Base-by-base conservation (phyloP, 73 alveolate genomes). In the Durusdinium trenchii region DNA sequence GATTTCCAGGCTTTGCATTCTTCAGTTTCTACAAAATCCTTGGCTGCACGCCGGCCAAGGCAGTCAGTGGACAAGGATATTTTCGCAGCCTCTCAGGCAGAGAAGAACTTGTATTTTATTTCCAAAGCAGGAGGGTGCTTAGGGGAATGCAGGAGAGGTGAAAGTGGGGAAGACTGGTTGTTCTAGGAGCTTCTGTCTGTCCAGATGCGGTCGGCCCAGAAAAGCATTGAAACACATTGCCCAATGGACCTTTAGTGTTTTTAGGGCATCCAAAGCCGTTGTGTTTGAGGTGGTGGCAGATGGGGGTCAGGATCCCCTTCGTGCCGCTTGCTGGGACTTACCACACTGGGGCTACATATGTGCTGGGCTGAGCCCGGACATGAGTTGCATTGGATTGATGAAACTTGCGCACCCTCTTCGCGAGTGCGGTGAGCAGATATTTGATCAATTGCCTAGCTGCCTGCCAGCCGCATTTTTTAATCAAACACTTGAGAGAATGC, bases 231-330 rank as follows among this genome's bases (percentile, higher is more conserved):
- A 57, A 57, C 71, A 57, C 12, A 26, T 26, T 57, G 26, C 71
- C 71, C 71, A 16, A 57, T 16, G 12, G 12, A 16, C n/a, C n/a
- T n/a, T n/a, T n/a, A n/a, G n/a, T n/a, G n/a, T n/a, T n/a, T n/a
- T n/a, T n/a, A n/a, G n/a, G n/a, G n/a, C n/a, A n/a, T n/a, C n/a
- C n/a, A n/a, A n/a, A n/a, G n/a, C n/a, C n/a, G n/a, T n/a, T n/a
- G n/a, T n/a, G n/a, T n/a, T 43, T 28, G 45, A 89, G 96, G 96
- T 89, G 96, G 96, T 89, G 96, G 96, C 96, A 89, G 96, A 89
- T 89, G 96, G 96, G 96, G 28, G 86, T 89, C 52, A 2, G n/a
- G 36, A 71, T 89, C 28, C 96, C 96, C 35, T 89, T 89, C 51
- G 96, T 89, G 52, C 96, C 96, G 20, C 60, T 89, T 10, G 96